Evolutionary conservation across 208 protist genomes (phyloP), one percentile per base, ranked within the genome.

Genomic region (Endotrypanum monterogeii): DNA sequence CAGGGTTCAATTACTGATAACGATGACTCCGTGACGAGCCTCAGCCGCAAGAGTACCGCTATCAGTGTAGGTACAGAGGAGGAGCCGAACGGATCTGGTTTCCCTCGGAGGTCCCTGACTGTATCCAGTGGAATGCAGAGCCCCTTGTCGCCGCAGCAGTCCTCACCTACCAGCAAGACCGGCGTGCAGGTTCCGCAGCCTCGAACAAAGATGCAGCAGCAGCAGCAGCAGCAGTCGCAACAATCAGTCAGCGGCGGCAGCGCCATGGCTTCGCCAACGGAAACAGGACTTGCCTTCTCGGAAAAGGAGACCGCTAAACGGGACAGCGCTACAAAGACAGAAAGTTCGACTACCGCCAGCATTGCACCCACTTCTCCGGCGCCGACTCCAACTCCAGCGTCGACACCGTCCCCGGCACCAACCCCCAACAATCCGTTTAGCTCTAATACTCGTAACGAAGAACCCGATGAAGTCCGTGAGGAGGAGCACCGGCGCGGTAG

Each of bases 141-240:
- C 51, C 71, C 66, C 2, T 28, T 66, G 44, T 39, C 73, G n/a
- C 78, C 77, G 23, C 60, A 60, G 6, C 77, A 76, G 46, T 71
- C 71, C 8, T 80, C 76, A 2, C 74, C 76, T 25, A 69, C 54
- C 14, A 73, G 73, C 76, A 79, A 79, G 52, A 60, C 73, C 0
- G 66, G 70, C 18, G 75, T 92, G 55, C 84, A 90, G 58, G 81
- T 91, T 46, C 87, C 89, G 16, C 89, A 90, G 77, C 89, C 87
- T 63, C 86, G 87, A 23, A 91, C 89, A 3, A 84, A 83, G 76
- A 78, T 82, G 74, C 80, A 90, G 70, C 73, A 82, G 51, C 83
- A 80, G 65, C 82, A 80, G 65, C 71, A 85, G 52, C 80, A 76
- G 57, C 84, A 79, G 54, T 52, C 48, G 46, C 78, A 67, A 25